A percentile compares a stretch with the other conserved stretches of the same genome.
Evolutionary conservation across 2,329 filamentous ascomycete genomes (phyloP).

Genomic region (Aspergillus sp.): DNA sequence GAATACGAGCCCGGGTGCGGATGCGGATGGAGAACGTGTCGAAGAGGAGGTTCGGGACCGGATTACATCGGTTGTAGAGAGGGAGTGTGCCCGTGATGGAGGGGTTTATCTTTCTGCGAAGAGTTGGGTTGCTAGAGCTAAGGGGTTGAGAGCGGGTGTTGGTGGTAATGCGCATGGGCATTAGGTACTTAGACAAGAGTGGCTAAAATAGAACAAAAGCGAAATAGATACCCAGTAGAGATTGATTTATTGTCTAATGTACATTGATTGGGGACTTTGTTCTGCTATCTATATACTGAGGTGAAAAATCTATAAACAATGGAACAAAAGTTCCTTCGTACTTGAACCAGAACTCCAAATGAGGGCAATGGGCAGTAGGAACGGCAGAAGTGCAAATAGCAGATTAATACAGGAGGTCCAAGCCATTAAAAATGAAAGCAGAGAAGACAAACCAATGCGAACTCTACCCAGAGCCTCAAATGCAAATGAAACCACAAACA

Average conservation of each 20-base stretch:
- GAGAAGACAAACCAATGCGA: background rate
- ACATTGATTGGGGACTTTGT: background rate
- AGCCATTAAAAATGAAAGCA: background rate
- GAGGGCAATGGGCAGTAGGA: background rate
- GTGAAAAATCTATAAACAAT: background rate
- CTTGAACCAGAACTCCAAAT: background rate
- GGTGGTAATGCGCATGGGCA: constrained; percentile 40
- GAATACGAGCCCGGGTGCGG: background rate
- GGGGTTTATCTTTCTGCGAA: constrained; percentile 45
- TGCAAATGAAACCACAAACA: background rate
- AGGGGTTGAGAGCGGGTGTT: constrained; percentile 47
- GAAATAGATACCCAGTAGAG: background rate
- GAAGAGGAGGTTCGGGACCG: constrained; percentile 55
- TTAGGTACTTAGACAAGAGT: background rate
- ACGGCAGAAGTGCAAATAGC: background rate
- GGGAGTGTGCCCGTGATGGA: constrained; percentile 48
- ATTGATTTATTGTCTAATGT: background rate
- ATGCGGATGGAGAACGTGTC: no score
- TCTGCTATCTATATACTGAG: background rate
- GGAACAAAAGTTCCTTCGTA: background rate
- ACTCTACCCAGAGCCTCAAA: background rate
- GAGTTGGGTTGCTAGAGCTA: constrained; percentile 54
- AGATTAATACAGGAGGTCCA: background rate
- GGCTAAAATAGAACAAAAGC: background rate
- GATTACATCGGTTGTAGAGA: constrained; percentile 61